Percentiles rank a stretch among this genome's conserved stretches.
Evolutionary conservation across 164 flowering plant genomes (phyloP).

Genomic region (Magnolia sinica): DNA sequence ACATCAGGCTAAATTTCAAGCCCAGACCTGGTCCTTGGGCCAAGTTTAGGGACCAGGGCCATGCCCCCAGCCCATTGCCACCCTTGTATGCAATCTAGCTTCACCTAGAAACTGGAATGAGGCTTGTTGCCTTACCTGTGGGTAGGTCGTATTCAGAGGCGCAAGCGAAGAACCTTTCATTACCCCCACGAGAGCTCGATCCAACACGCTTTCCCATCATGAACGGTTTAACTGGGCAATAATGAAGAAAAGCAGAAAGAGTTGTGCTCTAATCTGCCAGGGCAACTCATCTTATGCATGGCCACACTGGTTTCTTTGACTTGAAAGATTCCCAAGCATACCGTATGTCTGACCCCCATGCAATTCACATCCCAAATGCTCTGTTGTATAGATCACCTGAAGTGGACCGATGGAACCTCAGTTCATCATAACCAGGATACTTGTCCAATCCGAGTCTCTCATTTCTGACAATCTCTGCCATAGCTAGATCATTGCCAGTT

Average conservation of each 20-base stretch:
- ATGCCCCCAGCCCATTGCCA: no score
- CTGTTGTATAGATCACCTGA: slow-evolving; percentile 72
- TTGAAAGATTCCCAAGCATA: background rate
- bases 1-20: no score
- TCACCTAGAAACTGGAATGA: background rate
- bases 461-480: slow-evolving; percentile 59
- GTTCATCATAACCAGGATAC: slow-evolving; percentile 49
- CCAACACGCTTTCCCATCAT: background rate
- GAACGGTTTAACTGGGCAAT: background rate
- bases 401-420: slow-evolving; percentile 55
- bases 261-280: background rate
- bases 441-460: slow-evolving; percentile 60
- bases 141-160: background rate
- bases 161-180: background rate
- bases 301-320: background rate
- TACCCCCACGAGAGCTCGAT: background rate
- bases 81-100: background rate
- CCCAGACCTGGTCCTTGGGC: no score
- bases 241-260: background rate
- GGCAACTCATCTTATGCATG: background rate
- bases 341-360: background rate
- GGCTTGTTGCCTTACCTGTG: background rate
- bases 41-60: no score
- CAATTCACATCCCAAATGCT: slow-evolving; percentile 61
- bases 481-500: slow-evolving; percentile 35